Evolutionary conservation across 129 eudicot species (phyloP).

Genomic region (Helianthus annuus): DNA sequence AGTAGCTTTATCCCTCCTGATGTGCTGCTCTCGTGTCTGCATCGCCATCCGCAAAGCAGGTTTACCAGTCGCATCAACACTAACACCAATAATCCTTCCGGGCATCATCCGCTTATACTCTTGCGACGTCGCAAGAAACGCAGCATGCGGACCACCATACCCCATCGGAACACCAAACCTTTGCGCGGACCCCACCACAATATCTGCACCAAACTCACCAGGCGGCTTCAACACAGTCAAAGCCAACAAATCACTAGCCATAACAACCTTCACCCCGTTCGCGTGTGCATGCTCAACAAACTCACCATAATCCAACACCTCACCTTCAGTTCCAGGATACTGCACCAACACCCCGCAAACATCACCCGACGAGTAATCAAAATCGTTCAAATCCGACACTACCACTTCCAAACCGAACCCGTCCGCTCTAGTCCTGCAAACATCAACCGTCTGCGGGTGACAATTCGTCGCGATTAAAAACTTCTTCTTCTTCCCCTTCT

Average conservation of each 20-base stretch:
- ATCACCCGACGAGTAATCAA: slow-evolving; percentile 77
- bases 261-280: slow-evolving; percentile 89
- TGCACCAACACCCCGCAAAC: slow-evolving; percentile 92
- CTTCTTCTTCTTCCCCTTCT: slow-evolving; percentile 81
- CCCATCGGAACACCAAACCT: slow-evolving; percentile 99
- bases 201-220: slow-evolving; percentile 90
- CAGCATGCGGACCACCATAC: slow-evolving; percentile 98
- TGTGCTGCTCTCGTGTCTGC: slow-evolving; percentile 98
- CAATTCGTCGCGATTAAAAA: slow-evolving; percentile 81
- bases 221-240: slow-evolving; percentile 92
- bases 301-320: slow-evolving; percentile 79
- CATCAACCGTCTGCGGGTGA: slow-evolving; percentile 88
- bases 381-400: slow-evolving; percentile 63
- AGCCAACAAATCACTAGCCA: slow-evolving; percentile 93
- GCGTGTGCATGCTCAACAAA: slow-evolving; percentile 87
- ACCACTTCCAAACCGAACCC: slow-evolving; percentile 79
- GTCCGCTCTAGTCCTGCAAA: slow-evolving; percentile 83
- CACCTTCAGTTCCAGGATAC: slow-evolving; percentile 97
- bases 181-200: slow-evolving; percentile 95
- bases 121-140: slow-evolving; percentile 90
- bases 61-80: slow-evolving; percentile 88
- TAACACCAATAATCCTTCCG: slow-evolving; percentile 91
- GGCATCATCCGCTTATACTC: slow-evolving; percentile 99
- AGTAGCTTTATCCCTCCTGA: slow-evolving; percentile 94
- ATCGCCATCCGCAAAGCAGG: slow-evolving; percentile 96